Percentiles rank a stretch among this genome's conserved stretches.
These are phyloP conservation scores for Aegilops umbellulata DNA, from an alignment of 176 grass and related monocot genomes.

Conservation along the genomic window DNA sequence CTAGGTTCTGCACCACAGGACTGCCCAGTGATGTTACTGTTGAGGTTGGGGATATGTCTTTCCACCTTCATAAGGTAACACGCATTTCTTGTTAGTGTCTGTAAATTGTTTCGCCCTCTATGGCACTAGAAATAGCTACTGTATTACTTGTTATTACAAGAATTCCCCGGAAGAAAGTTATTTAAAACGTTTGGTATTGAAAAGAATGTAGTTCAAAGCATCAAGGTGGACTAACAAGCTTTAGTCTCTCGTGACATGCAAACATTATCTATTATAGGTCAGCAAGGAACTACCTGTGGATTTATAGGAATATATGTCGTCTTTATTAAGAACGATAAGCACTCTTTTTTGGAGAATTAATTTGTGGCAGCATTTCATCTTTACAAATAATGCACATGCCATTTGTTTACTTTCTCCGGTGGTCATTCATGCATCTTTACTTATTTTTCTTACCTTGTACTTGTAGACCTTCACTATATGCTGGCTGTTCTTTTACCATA, in stretches of 20 bases:
- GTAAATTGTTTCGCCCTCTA: not conserved
- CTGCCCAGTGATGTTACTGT: constrained; percentile 91
- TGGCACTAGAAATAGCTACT: not conserved
- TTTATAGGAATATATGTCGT: not conserved
- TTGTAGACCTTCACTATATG: not conserved
- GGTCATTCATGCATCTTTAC: not conserved
- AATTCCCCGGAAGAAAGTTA: not conserved
- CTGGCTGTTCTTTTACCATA: not conserved
- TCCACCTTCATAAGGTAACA: constrained; percentile 96
- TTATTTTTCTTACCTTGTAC: not conserved
- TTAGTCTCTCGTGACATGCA: not conserved
- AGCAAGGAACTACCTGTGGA: not conserved
- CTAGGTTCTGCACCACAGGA: constrained; percentile 90
- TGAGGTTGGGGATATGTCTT: constrained; percentile 91
- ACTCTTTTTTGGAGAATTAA: not conserved
- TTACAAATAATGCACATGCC: constrained; percentile 3
- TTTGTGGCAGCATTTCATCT: not conserved
- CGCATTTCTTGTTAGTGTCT: not conserved
- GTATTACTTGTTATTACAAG: not conserved
- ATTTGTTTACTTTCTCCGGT: not conserved
- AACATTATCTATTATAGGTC: constrained; percentile 7
- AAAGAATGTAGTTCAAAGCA: not conserved
- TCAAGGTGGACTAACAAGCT: not conserved
- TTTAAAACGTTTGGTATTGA: not conserved
- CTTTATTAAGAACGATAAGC: not conserved